Evolutionary conservation across 2,329 filamentous ascomycete species (phyloP).

Genomic region (Trichophyton schoenleinii): DNA sequence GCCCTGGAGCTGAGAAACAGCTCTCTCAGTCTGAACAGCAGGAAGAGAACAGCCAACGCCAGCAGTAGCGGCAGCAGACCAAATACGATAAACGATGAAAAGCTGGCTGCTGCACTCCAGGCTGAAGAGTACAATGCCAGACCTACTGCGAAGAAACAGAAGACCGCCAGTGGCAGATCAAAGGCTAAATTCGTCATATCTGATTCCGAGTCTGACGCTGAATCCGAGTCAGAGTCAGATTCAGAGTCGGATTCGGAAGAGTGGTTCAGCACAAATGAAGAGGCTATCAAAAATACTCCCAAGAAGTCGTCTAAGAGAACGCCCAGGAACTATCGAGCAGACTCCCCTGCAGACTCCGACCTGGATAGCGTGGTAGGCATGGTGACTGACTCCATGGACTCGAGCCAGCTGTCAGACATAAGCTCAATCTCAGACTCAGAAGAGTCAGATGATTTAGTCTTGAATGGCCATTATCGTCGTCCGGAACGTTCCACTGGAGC

Average conservation of each 20-base stretch:
- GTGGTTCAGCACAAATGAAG: not conserved
- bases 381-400: not conserved
- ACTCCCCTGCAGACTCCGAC: not conserved
- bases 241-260: not conserved
- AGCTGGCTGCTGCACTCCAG: constrained; percentile 46
- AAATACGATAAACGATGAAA: constrained; percentile 28
- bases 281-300: not conserved
- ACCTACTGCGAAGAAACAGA: constrained; percentile 26
- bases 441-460: too few relatives aligned
- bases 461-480: too few relatives aligned
- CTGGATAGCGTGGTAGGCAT: not conserved
- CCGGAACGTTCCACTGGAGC: too few relatives aligned
- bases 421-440: not conserved
- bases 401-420: not conserved
- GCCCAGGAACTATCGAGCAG: not conserved
- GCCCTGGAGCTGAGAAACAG: constrained; percentile 39
- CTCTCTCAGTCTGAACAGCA: constrained; percentile 36
- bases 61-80: not conserved
- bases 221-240: not conserved
- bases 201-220: not conserved
- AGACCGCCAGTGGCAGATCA: constrained; percentile 14
- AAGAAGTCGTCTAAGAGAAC: not conserved
- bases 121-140: constrained; percentile 38
- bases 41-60: constrained; percentile 34
- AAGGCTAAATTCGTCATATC: not conserved